Evolutionary conservation across 805 yeast species (phyloP), one percentile per base, ranked within the genome.

Genomic region (Candida vaughaniae): DNA sequence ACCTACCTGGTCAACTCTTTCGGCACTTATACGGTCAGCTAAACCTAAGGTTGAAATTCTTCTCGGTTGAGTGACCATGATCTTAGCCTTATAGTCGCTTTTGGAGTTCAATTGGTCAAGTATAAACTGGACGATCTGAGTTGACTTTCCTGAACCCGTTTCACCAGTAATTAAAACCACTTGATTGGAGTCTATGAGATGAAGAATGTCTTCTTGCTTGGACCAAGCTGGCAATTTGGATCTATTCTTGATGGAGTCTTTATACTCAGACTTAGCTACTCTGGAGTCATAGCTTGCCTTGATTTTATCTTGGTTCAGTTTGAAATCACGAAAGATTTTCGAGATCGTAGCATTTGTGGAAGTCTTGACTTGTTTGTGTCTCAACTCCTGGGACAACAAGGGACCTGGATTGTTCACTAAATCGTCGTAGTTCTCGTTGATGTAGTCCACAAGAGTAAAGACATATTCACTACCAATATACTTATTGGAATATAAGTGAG

Each of bases 91-190:
- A 44, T 71, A 81, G 43, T 75, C 76, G 0, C 74, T 73, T 9
- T 60, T 54, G 0, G 61, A 31, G 33, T 75, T 69, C 41, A 86
- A 51, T 26, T 79, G 69, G 55, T 91, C 98, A 12, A 91, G 62
- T 15, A 91, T 66, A 48, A 89, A 91, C 56, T 91, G 99, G 5
- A 88, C 96, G 4, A 87, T 78, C 56, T 91, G 99, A 0, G 99
- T 91, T 1, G 96, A 87, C 54, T 91, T 91, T 48, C 98, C 98
- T 1, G 97, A 90, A 49, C 98, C 98, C 0, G 98, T 91, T 57
- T 93, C 99, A 56, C 98, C 99, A 2, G 98, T 91, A 25, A 91
- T 75, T 22, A 91, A 62, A 6, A 85, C 79, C 4, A 88, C 84
- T 44, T 77, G 77, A 52, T 85, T 75, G 0, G 66, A 42, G 19